Evolutionary conservation across 148 eudicot genomes (phyloP).

Genomic region (Pouteria glomerata): DNA sequence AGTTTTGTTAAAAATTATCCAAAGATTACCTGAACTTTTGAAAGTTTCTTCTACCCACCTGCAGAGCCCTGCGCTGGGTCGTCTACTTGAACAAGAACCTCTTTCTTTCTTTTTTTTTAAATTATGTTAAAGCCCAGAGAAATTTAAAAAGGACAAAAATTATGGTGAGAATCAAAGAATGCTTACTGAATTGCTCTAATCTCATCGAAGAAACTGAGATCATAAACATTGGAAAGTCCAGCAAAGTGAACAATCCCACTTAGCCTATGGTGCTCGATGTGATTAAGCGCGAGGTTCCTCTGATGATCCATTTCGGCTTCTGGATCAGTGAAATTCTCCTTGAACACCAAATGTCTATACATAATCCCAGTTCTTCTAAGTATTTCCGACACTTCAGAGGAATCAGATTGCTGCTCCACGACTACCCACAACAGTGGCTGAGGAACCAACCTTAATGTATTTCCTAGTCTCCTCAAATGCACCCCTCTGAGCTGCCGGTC

Average conservation of each 20-base stretch:
- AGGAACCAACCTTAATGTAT: slow-evolving; percentile 63
- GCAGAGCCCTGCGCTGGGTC: background rate
- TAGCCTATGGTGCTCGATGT: slow-evolving; percentile 78
- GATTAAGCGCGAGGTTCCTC: slow-evolving; percentile 74
- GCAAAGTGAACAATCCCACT: slow-evolving; percentile 97
- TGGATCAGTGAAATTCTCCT: slow-evolving; percentile 66
- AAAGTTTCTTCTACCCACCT: slow-evolving; percentile 2
- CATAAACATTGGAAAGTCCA: slow-evolving; percentile 72
- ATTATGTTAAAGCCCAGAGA: too few species aligned
- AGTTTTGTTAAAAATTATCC: background rate
- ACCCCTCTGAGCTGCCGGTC: slow-evolving; percentile 45
- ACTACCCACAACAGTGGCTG: slow-evolving; percentile 81
- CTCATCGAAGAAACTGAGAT: slow-evolving; percentile 83
- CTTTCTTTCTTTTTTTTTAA: too few species aligned
- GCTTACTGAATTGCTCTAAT: slow-evolving; percentile 76
- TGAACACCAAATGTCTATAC: slow-evolving; percentile 78
- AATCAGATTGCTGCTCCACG: slow-evolving; percentile 51
- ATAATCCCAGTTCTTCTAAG: slow-evolving; percentile 79
- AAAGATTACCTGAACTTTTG: background rate
- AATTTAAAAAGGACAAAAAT: too few species aligned
- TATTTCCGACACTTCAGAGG: slow-evolving; percentile 47
- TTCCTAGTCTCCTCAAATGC: slow-evolving; percentile 53
- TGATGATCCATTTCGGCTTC: slow-evolving; percentile 66
- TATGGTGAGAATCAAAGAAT: background rate
- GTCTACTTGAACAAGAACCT: background rate